Base-by-base conservation (phyloP, 768 basidiomycete species). In the Trametes maxima region DNA sequence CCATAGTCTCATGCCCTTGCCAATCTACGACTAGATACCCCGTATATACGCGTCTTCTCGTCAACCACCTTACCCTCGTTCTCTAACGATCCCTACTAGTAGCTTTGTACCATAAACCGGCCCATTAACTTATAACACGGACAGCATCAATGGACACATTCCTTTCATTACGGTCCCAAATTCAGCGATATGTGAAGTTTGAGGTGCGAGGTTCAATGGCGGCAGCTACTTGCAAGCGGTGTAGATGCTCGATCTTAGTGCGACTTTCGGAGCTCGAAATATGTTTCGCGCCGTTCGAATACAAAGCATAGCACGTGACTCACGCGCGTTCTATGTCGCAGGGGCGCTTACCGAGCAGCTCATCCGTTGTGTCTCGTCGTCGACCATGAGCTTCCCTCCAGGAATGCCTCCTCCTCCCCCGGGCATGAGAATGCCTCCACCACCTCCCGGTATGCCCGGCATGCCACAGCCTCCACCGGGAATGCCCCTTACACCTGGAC, bases 1-100 rank as follows among this genome's bases (percentile, higher is more conserved):
- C 46, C 45, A 19, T 58, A 88, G 90, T 67, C 65, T 93, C 54
- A 67, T 92, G 66, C 91, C 91, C 0, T 72, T 92, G 36, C 89
- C 85, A 2, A 92, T 93, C 62, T 92, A 93, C 62, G 73, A 85
- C 68, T 92, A 54, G 57, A 61, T 24, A 58, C 33, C 25, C 24
- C 28, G 25, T 33, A 45, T 13, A 10, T 33, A 33, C 8, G 28
- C 28, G 28, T 33, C 28, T 33, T 33, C 28, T 33, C 28, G 28
- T 33, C 28, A 33, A 33, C 8, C 25, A 28, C 25, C 42, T 4
- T 16, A 44, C 53, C 11, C 42, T 39, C 49, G 49, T 35, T 51
- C 35, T n/a, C 28, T 11, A 5, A 28, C 47, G 28, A 17, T 25
- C 8, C 14, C 13, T 49, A 12, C 25, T n/a, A 33, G 6, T 49